Percentiles rank a stretch among this genome's conserved stretches.
These are phyloP conservation scores for Hyparrhenia diplandra DNA, from an alignment of 176 grass and related monocot species.

Conservation along the genomic window DNA sequence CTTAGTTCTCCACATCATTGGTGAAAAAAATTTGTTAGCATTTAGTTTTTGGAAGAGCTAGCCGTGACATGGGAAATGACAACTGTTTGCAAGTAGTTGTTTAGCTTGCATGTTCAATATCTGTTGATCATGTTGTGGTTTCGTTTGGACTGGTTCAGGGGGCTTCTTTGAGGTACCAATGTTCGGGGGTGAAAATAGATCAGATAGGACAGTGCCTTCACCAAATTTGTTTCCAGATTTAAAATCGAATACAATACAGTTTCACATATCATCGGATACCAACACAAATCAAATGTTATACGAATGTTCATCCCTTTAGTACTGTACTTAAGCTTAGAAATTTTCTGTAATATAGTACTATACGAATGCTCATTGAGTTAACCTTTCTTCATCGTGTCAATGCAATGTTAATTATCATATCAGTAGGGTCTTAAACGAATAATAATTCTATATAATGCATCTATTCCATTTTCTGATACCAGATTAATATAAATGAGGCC, in stretches of 20 bases:
- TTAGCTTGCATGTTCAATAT: conserved; percentile 9
- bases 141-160: background rate
- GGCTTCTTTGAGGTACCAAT: background rate
- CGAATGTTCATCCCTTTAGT: background rate
- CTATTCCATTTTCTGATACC: conserved; percentile 3
- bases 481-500: conserved; percentile 96
- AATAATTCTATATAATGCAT: conserved; percentile 1
- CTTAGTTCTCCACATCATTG: background rate
- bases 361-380: background rate
- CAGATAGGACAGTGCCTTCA: background rate
- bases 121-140: background rate
- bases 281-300: background rate
- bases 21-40: background rate
- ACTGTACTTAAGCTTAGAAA: background rate
- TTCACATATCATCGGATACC: background rate
- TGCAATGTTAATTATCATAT: conserved; percentile 5
- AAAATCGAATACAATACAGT: background rate
- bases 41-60: background rate
- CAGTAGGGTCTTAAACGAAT: background rate
- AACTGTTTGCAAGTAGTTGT: background rate
- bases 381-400: conserved; percentile 21
- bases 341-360: background rate
- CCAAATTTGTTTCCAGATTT: background rate
- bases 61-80: background rate
- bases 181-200: background rate